Conservation (phyloP, 805 yeast genomes). For the Blastobotrys terrestris region DNA sequence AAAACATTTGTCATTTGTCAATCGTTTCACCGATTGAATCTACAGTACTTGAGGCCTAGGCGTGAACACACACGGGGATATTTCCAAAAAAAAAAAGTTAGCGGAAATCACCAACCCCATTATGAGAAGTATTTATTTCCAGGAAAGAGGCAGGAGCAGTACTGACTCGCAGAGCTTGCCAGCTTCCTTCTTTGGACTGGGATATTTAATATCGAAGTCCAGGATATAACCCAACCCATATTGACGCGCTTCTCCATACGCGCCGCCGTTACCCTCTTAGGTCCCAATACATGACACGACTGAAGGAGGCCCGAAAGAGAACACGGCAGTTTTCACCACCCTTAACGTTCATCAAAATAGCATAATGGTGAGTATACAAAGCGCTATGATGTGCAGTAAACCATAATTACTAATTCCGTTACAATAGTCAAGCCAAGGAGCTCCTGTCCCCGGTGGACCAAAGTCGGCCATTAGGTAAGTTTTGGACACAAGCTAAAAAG, state of each 20-base stretch:
- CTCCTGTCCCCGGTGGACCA: constrained; percentile 19
- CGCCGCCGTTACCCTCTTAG: not conserved
- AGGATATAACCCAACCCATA: not conserved
- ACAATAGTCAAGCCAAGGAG: constrained; percentile 9
- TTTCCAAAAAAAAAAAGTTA: no score
- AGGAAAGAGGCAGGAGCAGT: no score
- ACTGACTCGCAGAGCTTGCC: no score
- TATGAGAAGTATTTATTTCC: not conserved
- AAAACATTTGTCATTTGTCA: no score
- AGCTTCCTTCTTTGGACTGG: not conserved
- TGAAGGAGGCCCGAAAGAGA: not conserved
- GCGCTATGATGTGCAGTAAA: not conserved
- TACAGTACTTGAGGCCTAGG: no score
- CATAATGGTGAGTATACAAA: not conserved
- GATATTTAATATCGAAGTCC: not conserved
- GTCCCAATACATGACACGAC: not conserved
- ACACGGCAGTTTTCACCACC: not conserved
- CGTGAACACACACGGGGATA: no score
- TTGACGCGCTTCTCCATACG: not conserved
- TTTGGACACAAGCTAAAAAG: not conserved
- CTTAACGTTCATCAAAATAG: not conserved
- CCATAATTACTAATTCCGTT: not conserved
- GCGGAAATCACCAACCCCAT: no score
- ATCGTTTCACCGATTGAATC: no score
- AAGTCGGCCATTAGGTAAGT: constrained; percentile 17